phyloP scores from a whole-genome alignment of 331 rosid genomes.

The Prunus yedoensis region DNA sequence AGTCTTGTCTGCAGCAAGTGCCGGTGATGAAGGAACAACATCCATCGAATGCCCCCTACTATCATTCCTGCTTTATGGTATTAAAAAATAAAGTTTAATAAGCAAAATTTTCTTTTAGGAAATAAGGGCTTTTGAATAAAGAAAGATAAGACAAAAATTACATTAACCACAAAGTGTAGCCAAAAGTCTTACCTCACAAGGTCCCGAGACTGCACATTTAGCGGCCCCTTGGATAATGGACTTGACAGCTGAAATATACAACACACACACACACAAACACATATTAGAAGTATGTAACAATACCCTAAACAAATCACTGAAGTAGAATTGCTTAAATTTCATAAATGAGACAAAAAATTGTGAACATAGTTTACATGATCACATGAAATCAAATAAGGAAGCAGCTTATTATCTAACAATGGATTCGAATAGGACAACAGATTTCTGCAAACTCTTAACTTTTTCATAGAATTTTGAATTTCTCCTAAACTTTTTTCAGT shows the following conservation, averaged over 20 bases:
- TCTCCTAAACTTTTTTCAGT: not conserved
- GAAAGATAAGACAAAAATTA: conserved; percentile 21
- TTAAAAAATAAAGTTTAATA: conserved; percentile 24
- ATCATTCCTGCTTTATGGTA: conserved; percentile 55
- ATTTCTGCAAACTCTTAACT: not conserved
- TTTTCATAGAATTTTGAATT: not conserved
- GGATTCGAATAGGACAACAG: not conserved
- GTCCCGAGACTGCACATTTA: conserved; percentile 64
- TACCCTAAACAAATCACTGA: conserved; percentile 19
- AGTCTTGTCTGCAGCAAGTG: conserved; percentile 51
- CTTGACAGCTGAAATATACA: conserved; percentile 63
- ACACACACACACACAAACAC: conserved; percentile 26
- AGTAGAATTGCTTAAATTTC: conserved; percentile 1
- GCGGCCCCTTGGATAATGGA: conserved; percentile 56
- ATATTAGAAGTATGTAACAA: conserved; percentile 29
- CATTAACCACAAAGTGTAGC: conserved; percentile 15
- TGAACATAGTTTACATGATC: not conserved
- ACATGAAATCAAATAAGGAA: not conserved
- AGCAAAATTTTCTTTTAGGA: conserved; percentile 13
- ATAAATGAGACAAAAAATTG: not conserved
- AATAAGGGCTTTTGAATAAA: not conserved
- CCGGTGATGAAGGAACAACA: conserved; percentile 57
- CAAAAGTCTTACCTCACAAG: conserved; percentile 50
- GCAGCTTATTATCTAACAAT: not conserved
- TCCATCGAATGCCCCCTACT: conserved; percentile 53